Percentiles rank a stretch among this genome's conserved stretches.
These are phyloP conservation scores for Lipomyces spencermartinsiae DNA, from an alignment of 805 yeast species.

Conservation along the genomic window DNA sequence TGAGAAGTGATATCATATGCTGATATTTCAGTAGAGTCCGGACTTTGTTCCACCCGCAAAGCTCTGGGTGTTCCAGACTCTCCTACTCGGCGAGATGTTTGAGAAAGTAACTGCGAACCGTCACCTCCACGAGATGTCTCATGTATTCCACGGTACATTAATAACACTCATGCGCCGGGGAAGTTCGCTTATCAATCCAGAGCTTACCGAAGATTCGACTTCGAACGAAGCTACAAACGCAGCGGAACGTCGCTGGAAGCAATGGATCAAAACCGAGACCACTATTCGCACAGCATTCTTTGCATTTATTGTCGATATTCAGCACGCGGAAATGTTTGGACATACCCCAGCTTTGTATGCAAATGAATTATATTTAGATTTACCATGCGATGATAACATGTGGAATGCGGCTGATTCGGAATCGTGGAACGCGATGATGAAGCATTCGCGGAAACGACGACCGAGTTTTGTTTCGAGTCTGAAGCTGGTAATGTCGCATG, in stretches of 20 bases:
- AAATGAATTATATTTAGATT: slow-evolving; percentile 54
- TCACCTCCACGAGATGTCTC: slow-evolving; percentile 44
- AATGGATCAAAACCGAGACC: slow-evolving; percentile 56
- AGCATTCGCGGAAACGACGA: slow-evolving; percentile 9
- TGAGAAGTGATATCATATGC: slow-evolving; percentile 11
- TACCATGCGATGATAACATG: slow-evolving; percentile 54
- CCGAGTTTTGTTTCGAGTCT: slow-evolving; percentile 28
- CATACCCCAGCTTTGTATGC: slow-evolving; percentile 49
- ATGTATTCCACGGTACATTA: slow-evolving; percentile 44
- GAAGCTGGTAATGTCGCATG: slow-evolving; percentile 35
- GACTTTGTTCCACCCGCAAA: slow-evolving; percentile 39
- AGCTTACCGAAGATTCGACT: slow-evolving; percentile 24
- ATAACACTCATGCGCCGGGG: slow-evolving; percentile 43
- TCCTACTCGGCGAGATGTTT: slow-evolving; percentile 42
- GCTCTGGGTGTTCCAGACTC: slow-evolving; percentile 43
- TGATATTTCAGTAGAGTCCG: slow-evolving; percentile 37
- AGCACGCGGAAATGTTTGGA: slow-evolving; percentile 48
- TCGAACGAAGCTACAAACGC: slow-evolving; percentile 35
- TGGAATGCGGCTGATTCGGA: slow-evolving; percentile 49
- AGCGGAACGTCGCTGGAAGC: slow-evolving; percentile 48
- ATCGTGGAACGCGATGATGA: slow-evolving; percentile 22
- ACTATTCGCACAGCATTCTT: slow-evolving; percentile 51
- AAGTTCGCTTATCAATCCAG: slow-evolving; percentile 32
- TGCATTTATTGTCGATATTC: slow-evolving; percentile 52
- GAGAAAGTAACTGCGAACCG: slow-evolving; percentile 42